Base-by-base conservation (phyloP, 1,284 basidiomycete species). In the Megacollybia platyphylla region DNA sequence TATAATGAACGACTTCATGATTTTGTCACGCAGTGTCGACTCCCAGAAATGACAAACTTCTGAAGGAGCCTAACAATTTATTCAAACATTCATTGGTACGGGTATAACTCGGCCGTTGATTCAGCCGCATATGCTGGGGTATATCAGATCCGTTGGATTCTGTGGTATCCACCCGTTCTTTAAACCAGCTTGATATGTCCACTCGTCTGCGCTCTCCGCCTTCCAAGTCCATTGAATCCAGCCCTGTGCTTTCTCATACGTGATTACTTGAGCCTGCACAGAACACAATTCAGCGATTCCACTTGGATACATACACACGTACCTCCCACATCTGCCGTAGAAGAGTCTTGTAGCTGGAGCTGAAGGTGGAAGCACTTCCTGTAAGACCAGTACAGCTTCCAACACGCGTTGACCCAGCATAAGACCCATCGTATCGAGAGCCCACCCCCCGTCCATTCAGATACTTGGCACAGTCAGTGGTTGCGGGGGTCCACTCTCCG, bases 391-490 rank as follows among this genome's bases (percentile, higher is more conserved):
- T 34, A 15, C 31, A 34, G 31, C 60, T 31, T 62, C 56, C 17
- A 64, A 60, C 34, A 58, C 60, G 28, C 36, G 50, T 10, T 39
- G 43, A 5, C 55, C 60, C 49, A 57, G 71, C 1, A 34, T 4
- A 34, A 34, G 72, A 73, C 1, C 71, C 72, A 44, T 83, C 79
- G 78, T 79, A 84, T 10, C 80, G 68, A 2, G 76, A 62, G 11
- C 87, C 87, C 13, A 77, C 61, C 24, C 71, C 72, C 36, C 79
- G 67, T 2, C 80, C 81, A 54, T 87, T 87, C 7, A 87, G 65
- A 71, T 78, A 88, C 51, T 65, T 61, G 0, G 87, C 83, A 53
- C 88, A 91, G 59, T 91, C 88, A 0, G 86, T 91, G 10, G 73
- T 61, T 0, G 87, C 84, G 41, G 71, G 76, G 4, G 81, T 81